Evolutionary conservation across 108 stramenopile genomes (phyloP).

Genomic region (Fragilariopsis cylindrus): DNA sequence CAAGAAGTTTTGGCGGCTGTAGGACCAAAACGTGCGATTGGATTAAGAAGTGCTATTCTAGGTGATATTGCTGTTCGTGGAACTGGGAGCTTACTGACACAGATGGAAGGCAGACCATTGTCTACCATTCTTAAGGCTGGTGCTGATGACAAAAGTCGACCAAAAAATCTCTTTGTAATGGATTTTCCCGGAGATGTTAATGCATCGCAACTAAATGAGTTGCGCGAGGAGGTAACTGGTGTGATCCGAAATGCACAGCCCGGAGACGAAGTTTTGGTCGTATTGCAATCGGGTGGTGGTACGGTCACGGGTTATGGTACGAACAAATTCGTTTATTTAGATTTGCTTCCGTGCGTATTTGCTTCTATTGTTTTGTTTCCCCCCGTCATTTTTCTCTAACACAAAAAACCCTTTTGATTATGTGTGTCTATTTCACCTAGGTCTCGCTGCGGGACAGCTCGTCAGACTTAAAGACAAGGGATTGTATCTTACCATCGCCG

Average conservation of each 20-base stretch:
- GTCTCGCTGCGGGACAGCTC: slow-evolving; percentile 86
- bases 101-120: slow-evolving; percentile 74
- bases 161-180: slow-evolving; percentile 69
- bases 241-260: slow-evolving; percentile 73
- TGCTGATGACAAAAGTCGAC: not conserved
- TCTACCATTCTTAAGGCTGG: slow-evolving; percentile 44
- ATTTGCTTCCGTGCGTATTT: too few relatives aligned
- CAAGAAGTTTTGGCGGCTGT: slow-evolving; percentile 58
- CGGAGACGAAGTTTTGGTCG: slow-evolving; percentile 87
- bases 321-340: slow-evolving; percentile 10
- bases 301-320: slow-evolving; percentile 90
- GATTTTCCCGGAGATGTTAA: slow-evolving; percentile 84
- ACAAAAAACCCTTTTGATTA: too few relatives aligned
- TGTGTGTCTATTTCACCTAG: not conserved
- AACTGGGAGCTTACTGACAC: slow-evolving; percentile 52
- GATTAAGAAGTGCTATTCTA: slow-evolving; percentile 62
- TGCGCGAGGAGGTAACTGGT: slow-evolving; percentile 92
- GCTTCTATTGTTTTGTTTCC: too few relatives aligned
- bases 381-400: too few relatives aligned
- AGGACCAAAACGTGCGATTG: slow-evolving; percentile 71
- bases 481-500: slow-evolving; percentile 85
- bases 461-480: slow-evolving; percentile 76
- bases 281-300: slow-evolving; percentile 89
- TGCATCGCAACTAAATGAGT: slow-evolving; percentile 77
- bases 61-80: slow-evolving; percentile 65